Conservation (phyloP, 164 flowering plant genomes). For the Akebia trifoliata region DNA sequence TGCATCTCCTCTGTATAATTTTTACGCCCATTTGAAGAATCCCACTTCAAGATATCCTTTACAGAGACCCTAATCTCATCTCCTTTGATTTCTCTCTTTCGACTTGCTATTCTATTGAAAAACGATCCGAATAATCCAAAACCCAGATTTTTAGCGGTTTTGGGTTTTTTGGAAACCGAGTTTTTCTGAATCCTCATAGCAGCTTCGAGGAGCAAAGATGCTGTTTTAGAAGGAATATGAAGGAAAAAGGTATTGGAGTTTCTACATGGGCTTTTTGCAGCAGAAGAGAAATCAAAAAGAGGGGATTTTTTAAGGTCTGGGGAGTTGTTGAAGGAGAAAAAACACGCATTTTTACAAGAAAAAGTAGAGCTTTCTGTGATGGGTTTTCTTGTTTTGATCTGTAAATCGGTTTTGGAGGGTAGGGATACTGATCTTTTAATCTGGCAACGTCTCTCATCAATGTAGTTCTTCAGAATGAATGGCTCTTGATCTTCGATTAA, state of each 20-base stretch:
- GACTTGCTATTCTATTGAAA: conserved; percentile 38
- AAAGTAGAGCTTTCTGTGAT: conserved; percentile 21
- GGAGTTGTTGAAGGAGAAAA: conserved; percentile 40
- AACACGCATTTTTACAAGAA: conserved; percentile 46
- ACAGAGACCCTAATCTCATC: conserved; percentile 22
- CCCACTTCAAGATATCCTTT: conserved; percentile 32
- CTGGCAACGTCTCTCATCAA: conserved; percentile 38
- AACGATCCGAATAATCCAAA: conserved; percentile 63
- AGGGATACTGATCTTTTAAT: conserved; percentile 19
- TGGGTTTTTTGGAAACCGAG: conserved; percentile 20
- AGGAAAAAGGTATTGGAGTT: conserved; percentile 37
- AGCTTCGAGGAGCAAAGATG: conserved; percentile 64
- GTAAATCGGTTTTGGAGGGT: conserved; percentile 20
- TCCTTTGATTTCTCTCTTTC: conserved; percentile 24
- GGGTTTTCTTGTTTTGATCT: conserved; percentile 41
- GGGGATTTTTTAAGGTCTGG: conserved; percentile 55
- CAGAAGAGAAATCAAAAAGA: conserved; percentile 34
- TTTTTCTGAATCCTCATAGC: conserved; percentile 60
- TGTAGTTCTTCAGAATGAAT: conserved; percentile 58
- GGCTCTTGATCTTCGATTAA: conserved; percentile 86
- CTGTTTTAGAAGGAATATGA: conserved; percentile 59
- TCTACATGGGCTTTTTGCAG: conserved; percentile 37
- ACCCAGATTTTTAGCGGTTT: conserved; percentile 26
- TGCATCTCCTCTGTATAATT: background rate
- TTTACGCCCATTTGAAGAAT: conserved; percentile 20